Base-by-base conservation (phyloP, 768 basidiomycete species). In the Rhizopogon vulgaris region DNA sequence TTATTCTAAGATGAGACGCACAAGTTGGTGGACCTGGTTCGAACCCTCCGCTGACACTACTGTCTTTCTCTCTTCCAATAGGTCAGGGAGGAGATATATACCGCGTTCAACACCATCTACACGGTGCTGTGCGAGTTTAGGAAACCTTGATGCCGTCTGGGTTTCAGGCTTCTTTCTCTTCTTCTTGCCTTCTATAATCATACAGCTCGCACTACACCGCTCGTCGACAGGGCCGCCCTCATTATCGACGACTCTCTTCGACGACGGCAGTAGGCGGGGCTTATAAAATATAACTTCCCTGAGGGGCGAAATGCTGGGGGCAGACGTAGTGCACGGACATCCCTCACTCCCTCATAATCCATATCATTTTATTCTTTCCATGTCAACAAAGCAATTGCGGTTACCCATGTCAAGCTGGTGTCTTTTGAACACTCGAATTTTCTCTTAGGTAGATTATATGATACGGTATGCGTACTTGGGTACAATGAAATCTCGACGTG, bases 11-110 rank as follows among this genome's bases (percentile, higher is more conserved):
- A 51, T 50, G 45, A 50, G 59, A 71, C 71, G 62, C 71, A 71
- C 56, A 68, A 69, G 49, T 66, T 73, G 48, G 77, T 76, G 25
- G 75, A 73, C 51, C 72, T 77, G 65, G 78, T 75, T 71, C 77
- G 72, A 58, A 63, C 64, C 61, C 63, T 72, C 69, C 70, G 73
- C 76, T 79, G 68, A 84, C 73, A 60, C 66, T 62, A 45, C 57
- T 66, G 69, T 68, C 60, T n/a, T 65, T 65, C 56, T 63, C 65
- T 54, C 63, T 58, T 58, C 64, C 12, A 15, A 32, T 69, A 95
- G 93, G 88, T 97, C 72, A 81, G 96, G 72, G 94, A 97, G 75
- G 95, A 99, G 79, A 98, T 98, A 58, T 98, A 99, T 68, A 93
- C 92, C 34, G 96, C 96, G 24, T 99, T 99, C 85, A 97, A 97